Evolutionary conservation across 2,329 filamentous ascomycete genomes (phyloP), one percentile per base, ranked within the genome.

Genomic region (Hysterium pulicare): DNA sequence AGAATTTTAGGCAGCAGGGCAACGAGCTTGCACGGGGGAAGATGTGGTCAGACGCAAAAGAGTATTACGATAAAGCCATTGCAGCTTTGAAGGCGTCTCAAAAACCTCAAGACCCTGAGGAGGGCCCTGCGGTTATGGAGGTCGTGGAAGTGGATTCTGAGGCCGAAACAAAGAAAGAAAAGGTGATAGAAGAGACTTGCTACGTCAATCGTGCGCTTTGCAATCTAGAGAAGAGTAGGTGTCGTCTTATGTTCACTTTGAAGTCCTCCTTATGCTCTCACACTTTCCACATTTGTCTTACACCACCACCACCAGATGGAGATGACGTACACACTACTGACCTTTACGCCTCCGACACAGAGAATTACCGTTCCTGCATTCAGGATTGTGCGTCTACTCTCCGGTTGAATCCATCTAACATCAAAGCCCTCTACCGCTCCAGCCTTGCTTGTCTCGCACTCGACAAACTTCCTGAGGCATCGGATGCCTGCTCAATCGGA

Each of bases 401-500:
- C 46, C 80, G 82, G 30, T 73, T 96, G 45, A 94, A 96, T 68
- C 78, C 83, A 3, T 67, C 65, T 38, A 96, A 95, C 65, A 67
- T 94, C 58, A 98, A 98, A 71, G 91, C 93, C 1, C 89, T 84
- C 70, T 98, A 94, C 69, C 86, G 93, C 49, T 90, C 86, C 42
- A 81, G 86, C 2, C 76, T 77, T 46, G 91, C 93, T 3, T 78
- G 95, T 43, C 73, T 95, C 20, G 81, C 84, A 1, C 79, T 96
- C 13, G 84, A 87, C 63, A 88, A 88, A 58, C 73, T 94, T 42
- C 67, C 71, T 17, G 90, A 96, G 70, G 90, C 93, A 2, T 78
- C 84, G 52, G 89, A 95, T 64, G 83, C 88, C 4, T 90, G 86
- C 59, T 71, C 77, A 4, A 78, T 82, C 4, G 93, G 90, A 0